phyloP scores from a whole-genome alignment of 1,284 basidiomycete genomes.

The Butyriboletus appendiculatus region DNA sequence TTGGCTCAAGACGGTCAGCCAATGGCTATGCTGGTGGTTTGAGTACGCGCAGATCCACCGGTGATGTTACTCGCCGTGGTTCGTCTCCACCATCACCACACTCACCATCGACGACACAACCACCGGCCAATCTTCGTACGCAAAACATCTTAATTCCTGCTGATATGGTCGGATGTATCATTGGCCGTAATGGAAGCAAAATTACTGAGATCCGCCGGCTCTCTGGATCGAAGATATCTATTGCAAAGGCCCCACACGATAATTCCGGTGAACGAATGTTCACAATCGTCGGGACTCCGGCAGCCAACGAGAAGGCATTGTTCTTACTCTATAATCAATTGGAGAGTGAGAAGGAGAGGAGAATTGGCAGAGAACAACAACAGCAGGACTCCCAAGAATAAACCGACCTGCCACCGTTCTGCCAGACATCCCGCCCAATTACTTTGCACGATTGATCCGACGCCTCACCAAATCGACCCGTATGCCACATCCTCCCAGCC shows the following conservation, averaged over 20 bases:
- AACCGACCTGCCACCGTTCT: constrained; percentile 10
- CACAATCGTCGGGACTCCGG: constrained; percentile 95
- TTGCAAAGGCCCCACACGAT: constrained; percentile 98
- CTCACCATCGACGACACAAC: constrained; percentile 52
- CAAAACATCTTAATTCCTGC: constrained; percentile 99
- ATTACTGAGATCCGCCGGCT: constrained; percentile 98
- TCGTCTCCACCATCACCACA: constrained; percentile 61
- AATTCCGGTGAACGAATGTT: constrained; percentile 99
- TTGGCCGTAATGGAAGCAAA: constrained; percentile 95
- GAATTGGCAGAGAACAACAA: constrained; percentile 80
- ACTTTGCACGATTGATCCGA: constrained; percentile 18
- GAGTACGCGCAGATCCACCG: constrained; percentile 58
- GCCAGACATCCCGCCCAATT: constrained; percentile 1
- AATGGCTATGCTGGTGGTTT: constrained; percentile 48
- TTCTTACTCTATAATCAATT: constrained; percentile 97
- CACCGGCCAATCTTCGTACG: constrained; percentile 82
- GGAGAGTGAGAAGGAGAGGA: constrained; percentile 93
- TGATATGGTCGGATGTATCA: constrained; percentile 99
- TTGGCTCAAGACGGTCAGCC: constrained; percentile 46
- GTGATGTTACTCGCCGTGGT: constrained; percentile 46
- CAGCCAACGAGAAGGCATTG: constrained; percentile 95
- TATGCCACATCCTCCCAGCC: constrained; percentile 28
- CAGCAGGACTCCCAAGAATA: constrained; percentile 58
- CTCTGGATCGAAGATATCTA: constrained; percentile 95
- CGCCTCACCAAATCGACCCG: constrained; percentile 13